phyloP scores from a whole-genome alignment of 2,329 filamentous ascomycete species.

The Microsporum audouinii region DNA sequence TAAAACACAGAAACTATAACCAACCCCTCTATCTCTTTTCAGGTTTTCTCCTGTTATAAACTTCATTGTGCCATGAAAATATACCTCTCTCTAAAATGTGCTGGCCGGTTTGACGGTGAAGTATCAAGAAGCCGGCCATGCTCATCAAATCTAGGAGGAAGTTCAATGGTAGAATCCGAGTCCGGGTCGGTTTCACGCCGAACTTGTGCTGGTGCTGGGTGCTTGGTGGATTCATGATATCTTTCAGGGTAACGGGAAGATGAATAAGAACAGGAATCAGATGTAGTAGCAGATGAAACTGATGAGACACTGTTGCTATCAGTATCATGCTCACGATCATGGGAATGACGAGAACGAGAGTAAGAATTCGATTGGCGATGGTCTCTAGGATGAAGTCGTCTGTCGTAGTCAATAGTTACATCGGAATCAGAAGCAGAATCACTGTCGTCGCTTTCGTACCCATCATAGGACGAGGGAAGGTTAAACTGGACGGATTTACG shows the following conservation, averaged over 20 bases:
- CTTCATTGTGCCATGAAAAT: neutral
- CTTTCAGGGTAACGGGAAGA: neutral
- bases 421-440: conserved; percentile 26
- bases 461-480: conserved; percentile 14
- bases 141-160: conserved; percentile 26
- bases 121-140: conserved; percentile 15
- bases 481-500: conserved; percentile 15
- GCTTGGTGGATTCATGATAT: neutral
- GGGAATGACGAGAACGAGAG: neutral
- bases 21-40: neutral
- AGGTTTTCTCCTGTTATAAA: neutral
- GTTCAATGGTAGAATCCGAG: conserved; percentile 25
- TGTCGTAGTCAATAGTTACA: conserved; percentile 14
- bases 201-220: neutral
- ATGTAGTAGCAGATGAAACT: neutral
- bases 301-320: neutral
- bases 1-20: neutral
- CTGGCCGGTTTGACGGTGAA: neutral
- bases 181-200: conserved; percentile 8
- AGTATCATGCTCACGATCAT: neutral
- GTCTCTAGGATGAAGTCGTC: neutral
- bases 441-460: conserved; percentile 36
- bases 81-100: neutral
- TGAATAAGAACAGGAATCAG: neutral
- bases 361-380: neutral